phyloP scores from a whole-genome alignment of 176 grass and related monocot species.

The Olyra latifolia region DNA sequence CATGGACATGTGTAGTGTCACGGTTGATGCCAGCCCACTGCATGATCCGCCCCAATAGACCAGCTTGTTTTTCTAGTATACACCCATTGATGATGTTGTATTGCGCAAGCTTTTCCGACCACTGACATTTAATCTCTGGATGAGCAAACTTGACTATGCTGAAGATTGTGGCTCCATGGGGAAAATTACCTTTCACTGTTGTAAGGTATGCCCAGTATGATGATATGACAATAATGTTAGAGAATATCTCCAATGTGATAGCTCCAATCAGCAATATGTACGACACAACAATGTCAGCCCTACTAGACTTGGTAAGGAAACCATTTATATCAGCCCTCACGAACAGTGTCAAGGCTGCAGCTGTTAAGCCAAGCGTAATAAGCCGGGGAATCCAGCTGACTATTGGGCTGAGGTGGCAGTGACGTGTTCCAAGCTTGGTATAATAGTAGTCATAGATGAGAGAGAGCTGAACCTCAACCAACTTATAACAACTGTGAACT shows the following conservation, averaged over 20 bases:
- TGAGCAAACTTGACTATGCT: too few species aligned
- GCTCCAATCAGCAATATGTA: conserved; percentile 28
- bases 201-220: conserved; percentile 32
- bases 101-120: too few species aligned
- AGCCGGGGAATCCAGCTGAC: not conserved
- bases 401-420: not conserved
- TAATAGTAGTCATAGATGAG: conserved; percentile 35
- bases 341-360: not conserved
- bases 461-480: conserved; percentile 43
- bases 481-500: not conserved
- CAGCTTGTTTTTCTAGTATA: too few species aligned
- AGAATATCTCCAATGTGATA: conserved; percentile 14
- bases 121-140: too few species aligned
- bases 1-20: not conserved
- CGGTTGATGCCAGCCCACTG: not conserved
- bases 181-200: too few species aligned
- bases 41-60: too few species aligned
- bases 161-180: too few species aligned
- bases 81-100: too few species aligned
- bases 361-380: not conserved
- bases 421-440: conserved; percentile 22
- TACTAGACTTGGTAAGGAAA: not conserved
- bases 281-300: conserved; percentile 30
- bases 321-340: not conserved
- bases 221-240: conserved; percentile 4